Conservation (phyloP, 169 alveolate genomes). For the Blepharisma undulans region DNA sequence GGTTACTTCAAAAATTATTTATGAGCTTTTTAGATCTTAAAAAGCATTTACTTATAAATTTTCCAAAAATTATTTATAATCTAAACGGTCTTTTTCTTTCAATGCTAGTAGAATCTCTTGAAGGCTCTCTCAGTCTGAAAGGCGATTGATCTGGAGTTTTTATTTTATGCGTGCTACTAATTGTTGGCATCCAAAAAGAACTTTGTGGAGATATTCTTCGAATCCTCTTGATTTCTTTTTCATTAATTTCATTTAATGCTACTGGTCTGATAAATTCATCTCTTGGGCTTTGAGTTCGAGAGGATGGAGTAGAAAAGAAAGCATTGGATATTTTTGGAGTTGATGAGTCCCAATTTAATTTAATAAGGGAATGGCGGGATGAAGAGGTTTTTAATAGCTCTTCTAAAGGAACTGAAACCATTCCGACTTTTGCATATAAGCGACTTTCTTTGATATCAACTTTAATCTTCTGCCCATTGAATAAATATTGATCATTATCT, state of each 20-base stretch:
- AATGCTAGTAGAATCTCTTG: neutral
- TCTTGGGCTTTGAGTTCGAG: neutral
- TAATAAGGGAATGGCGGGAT: neutral
- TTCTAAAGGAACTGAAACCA: neutral
- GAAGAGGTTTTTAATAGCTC: neutral
- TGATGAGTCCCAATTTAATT: neutral
- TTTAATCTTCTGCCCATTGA: neutral
- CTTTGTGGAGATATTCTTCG: neutral
- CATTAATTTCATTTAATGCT: neutral
- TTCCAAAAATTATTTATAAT: neutral
- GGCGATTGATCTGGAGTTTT: neutral
- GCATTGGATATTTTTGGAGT: neutral
- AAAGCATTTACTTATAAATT: too few species aligned
- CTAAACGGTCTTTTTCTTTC: neutral
- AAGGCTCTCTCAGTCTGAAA: neutral
- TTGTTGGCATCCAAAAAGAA: neutral
- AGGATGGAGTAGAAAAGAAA: neutral
- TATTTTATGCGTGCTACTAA: neutral
- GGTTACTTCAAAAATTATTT: too few species aligned
- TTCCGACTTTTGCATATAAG: neutral
- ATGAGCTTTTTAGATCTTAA: too few species aligned
- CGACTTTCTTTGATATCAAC: neutral
- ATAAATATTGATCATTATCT: neutral
- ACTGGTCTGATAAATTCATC: neutral
- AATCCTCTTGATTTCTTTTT: neutral